Conservation (phyloP, 1,284 basidiomycete genomes). For the Stereum hirsutum region DNA sequence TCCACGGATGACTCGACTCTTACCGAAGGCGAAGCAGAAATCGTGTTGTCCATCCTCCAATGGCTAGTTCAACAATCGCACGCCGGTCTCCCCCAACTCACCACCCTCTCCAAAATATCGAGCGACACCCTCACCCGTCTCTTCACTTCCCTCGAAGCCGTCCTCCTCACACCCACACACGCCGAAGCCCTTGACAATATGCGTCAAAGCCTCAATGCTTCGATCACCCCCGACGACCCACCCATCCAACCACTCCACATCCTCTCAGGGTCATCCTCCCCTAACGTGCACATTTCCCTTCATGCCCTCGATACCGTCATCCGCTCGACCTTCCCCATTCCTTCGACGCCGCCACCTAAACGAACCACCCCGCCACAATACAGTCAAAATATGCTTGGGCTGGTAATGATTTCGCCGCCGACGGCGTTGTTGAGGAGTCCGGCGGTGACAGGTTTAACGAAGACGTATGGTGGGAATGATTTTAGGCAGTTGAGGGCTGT, state of each 20-base stretch:
- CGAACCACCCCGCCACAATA: constrained; percentile 39
- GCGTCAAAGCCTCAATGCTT: constrained; percentile 10
- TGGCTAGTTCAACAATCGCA: constrained; percentile 29
- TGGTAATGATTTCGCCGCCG: constrained; percentile 58
- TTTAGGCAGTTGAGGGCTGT: constrained; percentile 63
- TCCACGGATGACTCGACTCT: constrained; percentile 9
- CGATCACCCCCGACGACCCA: constrained; percentile 9
- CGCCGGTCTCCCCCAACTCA: constrained; percentile 27
- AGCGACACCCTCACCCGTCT: constrained; percentile 18
- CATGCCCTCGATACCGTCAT: constrained; percentile 10
- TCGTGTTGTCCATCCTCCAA: constrained; percentile 32
- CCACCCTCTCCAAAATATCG: constrained; percentile 31
- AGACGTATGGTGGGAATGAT: constrained; percentile 70
- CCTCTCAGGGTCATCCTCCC: constrained; percentile 16
- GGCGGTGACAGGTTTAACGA: constrained; percentile 68
- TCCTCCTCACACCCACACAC: constrained; percentile 13
- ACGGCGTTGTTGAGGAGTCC: constrained; percentile 63
- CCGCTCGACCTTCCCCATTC: constrained; percentile 5
- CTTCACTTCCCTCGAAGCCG: constrained; percentile 15
- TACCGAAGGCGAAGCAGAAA: constrained; percentile 19
- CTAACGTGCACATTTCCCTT: constrained; percentile 20
- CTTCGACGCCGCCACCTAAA: constrained; percentile 37
- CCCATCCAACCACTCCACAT: too few relatives aligned
- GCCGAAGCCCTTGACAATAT: constrained; percentile 15
- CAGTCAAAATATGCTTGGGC: constrained; percentile 28